Evolutionary conservation across 371 early-diverging fungal genomes (phyloP).

Genomic region (Rhizopus microsporus): DNA sequence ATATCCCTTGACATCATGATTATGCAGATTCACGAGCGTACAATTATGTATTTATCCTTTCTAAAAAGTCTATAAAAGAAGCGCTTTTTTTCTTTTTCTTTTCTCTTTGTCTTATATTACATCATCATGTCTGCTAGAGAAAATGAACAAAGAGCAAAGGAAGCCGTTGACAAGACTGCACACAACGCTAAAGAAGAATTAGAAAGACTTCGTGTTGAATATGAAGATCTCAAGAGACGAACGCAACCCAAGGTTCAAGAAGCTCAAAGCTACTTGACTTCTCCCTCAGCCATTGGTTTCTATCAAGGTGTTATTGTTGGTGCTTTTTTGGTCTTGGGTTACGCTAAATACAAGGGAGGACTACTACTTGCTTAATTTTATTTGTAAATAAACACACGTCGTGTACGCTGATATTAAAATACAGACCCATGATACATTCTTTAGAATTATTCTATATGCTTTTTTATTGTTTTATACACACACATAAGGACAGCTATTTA

Average conservation of each 20-base stretch:
- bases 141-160: slow-evolving; percentile 21
- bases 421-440: no score
- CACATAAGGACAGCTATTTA: no score
- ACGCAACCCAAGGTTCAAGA: slow-evolving; percentile 42
- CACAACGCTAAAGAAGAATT: slow-evolving; percentile 37
- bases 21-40: neutral
- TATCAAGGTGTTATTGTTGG: slow-evolving; percentile 40
- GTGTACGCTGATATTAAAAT: no score
- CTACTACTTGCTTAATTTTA: slow-evolving; percentile 3
- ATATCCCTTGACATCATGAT: slow-evolving; percentile 1
- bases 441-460: no score
- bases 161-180: slow-evolving; percentile 33
- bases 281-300: slow-evolving; percentile 43
- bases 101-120: neutral
- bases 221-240: slow-evolving; percentile 36
- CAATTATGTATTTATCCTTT: neutral
- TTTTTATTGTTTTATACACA: no score
- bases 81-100: neutral
- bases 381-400: neutral
- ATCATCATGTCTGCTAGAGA: slow-evolving; percentile 2
- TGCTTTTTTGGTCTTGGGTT: slow-evolving; percentile 24
- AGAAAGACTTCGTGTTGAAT: slow-evolving; percentile 35
- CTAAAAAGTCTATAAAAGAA: no score
- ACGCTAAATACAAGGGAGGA: slow-evolving; percentile 29
- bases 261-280: slow-evolving; percentile 36